Percentiles rank a stretch among this genome's conserved stretches.
phyloP scores from a whole-genome alignment of 169 alveolate genomes.

The Cystoisospora suis region DNA sequence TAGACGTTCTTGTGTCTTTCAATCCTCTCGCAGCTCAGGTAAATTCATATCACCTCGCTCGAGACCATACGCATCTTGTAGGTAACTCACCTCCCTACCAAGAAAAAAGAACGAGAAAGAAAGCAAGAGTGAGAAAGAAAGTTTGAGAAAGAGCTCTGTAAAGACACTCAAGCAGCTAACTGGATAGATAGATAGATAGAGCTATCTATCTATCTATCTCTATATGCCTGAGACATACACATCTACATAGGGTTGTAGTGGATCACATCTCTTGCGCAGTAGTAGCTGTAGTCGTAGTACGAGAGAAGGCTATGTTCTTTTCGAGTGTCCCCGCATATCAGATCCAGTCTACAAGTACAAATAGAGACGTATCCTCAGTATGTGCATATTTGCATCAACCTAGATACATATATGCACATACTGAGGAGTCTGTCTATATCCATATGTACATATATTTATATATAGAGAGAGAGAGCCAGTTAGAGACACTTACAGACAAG shows the following conservation, averaged over 20 bases:
- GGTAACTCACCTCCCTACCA: too few relatives aligned
- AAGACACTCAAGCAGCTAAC: background rate
- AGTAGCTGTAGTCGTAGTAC: background rate
- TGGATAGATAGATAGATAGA: too few relatives aligned
- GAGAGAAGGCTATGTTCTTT: background rate
- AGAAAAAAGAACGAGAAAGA: background rate
- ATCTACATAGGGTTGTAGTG: too few relatives aligned
- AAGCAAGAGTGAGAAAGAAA: background rate
- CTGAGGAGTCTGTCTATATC: background rate
- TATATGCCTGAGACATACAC: too few relatives aligned
- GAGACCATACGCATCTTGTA: background rate
- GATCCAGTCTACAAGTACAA: background rate
- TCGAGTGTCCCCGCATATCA: background rate
- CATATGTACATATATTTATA: background rate
- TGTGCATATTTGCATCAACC: background rate
- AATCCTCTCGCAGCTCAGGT: constrained; percentile 60
- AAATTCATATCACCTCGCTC: background rate
- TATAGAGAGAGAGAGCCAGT: background rate
- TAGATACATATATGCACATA: background rate
- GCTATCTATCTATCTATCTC: too few relatives aligned
- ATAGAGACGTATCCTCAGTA: background rate
- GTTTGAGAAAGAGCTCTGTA: background rate
- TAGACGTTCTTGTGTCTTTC: constrained; percentile 44
- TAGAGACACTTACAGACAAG: background rate
- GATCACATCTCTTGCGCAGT: background rate